Percentiles rank a stretch among this genome's conserved stretches.
phyloP scores from a whole-genome alignment of 2,329 filamentous ascomycete species.

The Dactylellina leptospora region DNA sequence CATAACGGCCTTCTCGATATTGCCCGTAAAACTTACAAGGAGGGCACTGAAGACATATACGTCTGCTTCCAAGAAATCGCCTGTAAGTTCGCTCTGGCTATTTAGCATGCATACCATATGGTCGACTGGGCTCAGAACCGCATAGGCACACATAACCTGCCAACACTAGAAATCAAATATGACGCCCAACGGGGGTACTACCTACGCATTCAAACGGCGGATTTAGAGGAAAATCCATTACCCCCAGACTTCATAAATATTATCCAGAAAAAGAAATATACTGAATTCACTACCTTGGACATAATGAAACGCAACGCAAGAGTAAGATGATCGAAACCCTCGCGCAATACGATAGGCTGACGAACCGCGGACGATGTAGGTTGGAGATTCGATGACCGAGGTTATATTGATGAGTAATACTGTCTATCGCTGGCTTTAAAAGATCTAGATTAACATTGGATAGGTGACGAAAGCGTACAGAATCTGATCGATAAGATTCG shows the following conservation, averaged over 20 bases:
- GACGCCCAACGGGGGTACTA: constrained; percentile 83
- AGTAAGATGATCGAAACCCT: constrained; percentile 26
- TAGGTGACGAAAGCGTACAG: constrained; percentile 74
- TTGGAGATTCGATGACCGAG: constrained; percentile 82
- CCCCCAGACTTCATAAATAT: constrained; percentile 80
- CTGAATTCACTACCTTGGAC: constrained; percentile 87
- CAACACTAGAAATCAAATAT: constrained; percentile 75
- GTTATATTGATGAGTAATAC: constrained; percentile 75
- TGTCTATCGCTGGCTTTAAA: not conserved
- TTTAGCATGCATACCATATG: not conserved
- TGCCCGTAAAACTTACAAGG: constrained; percentile 86
- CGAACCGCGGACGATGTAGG: no score
- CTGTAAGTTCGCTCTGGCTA: constrained; percentile 62
- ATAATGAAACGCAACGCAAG: constrained; percentile 76
- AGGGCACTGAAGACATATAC: constrained; percentile 80
- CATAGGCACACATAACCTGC: constrained; percentile 30
- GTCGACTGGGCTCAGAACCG: not conserved
- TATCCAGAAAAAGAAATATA: constrained; percentile 73
- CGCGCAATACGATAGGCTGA: not conserved
- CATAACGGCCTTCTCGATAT: constrained; percentile 88
- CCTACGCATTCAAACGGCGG: constrained; percentile 70
- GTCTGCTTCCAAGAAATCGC: constrained; percentile 74
- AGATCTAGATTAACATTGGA: not conserved
- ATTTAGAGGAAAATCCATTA: constrained; percentile 70
- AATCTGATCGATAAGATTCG: constrained; percentile 77